phyloP scores from a whole-genome alignment of 176 grass and related monocot genomes.

The Ampelocalamus luodianensis region DNA sequence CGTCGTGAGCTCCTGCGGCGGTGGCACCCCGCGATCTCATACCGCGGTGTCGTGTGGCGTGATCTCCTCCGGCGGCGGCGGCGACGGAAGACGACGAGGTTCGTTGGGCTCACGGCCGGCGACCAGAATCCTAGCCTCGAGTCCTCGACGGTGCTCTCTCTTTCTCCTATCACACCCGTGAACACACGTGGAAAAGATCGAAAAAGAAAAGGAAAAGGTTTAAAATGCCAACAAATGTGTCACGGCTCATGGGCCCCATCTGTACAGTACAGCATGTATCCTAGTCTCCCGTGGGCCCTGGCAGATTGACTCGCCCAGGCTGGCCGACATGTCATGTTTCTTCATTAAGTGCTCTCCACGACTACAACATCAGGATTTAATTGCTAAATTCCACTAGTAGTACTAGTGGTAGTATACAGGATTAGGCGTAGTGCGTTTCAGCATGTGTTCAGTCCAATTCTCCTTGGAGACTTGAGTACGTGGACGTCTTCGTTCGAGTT shows the following conservation, averaged over 20 bases:
- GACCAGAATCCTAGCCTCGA: too few relatives aligned
- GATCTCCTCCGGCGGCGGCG: too few relatives aligned
- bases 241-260: background rate
- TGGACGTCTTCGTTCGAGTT: background rate
- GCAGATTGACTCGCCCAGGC: slow-evolving; percentile 24
- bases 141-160: too few relatives aligned
- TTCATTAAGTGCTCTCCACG: slow-evolving; percentile 16
- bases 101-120: too few relatives aligned
- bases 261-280: background rate
- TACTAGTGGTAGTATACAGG: too few relatives aligned
- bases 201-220: background rate
- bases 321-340: slow-evolving; percentile 54
- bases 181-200: background rate
- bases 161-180: too few relatives aligned
- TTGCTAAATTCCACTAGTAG: background rate
- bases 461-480: background rate
- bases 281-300: slow-evolving; percentile 23
- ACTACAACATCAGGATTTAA: background rate
- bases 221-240: background rate
- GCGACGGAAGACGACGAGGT: too few relatives aligned
- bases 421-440: background rate
- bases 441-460: background rate
- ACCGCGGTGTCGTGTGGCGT: too few relatives aligned
- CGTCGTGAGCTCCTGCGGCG: too few relatives aligned
- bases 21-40: too few relatives aligned